Conservation (phyloP, 2,329 filamentous ascomycete genomes). For the Penicillium hesseltinei region DNA sequence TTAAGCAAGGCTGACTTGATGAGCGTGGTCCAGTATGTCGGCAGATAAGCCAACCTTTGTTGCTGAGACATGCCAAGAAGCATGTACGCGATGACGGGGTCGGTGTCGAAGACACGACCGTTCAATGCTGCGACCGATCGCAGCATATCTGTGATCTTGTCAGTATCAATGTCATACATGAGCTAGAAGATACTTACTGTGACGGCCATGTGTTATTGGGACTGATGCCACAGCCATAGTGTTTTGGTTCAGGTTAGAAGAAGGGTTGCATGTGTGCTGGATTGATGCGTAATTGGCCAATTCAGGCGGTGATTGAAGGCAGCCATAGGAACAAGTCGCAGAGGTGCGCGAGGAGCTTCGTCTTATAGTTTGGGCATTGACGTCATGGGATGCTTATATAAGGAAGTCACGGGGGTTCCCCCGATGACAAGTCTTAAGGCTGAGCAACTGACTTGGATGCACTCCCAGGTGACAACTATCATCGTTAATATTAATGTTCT, state of each 20-base stretch:
- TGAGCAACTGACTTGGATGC: not conserved
- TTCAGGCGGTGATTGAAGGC: not conserved
- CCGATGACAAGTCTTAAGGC: not conserved
- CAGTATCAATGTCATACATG: not conserved
- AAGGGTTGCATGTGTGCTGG: not conserved
- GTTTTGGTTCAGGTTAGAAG: not conserved
- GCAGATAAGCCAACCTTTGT: constrained; percentile 20
- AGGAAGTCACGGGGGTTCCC: not conserved
- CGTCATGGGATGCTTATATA: constrained; percentile 1
- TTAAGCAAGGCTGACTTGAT: constrained; percentile 24
- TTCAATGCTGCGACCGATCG: constrained; percentile 17
- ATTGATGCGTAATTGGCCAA: not conserved
- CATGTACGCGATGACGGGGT: constrained; percentile 25
- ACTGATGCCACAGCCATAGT: constrained; percentile 5
- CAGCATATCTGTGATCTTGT: constrained; percentile 13
- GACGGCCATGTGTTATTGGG: constrained; percentile 6
- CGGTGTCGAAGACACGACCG: constrained; percentile 21
- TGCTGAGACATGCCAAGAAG: constrained; percentile 18
- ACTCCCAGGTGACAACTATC: not conserved
- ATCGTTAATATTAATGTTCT: not conserved
- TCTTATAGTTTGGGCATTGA: not conserved
- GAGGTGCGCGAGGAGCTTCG: not conserved
- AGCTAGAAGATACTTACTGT: not conserved
- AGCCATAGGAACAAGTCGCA: not conserved
- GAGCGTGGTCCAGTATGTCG: constrained; percentile 20